Evolutionary conservation across 2,329 filamentous ascomycete genomes (phyloP), one percentile per base, ranked within the genome.

Genomic region (Diaporthe longicolla): DNA sequence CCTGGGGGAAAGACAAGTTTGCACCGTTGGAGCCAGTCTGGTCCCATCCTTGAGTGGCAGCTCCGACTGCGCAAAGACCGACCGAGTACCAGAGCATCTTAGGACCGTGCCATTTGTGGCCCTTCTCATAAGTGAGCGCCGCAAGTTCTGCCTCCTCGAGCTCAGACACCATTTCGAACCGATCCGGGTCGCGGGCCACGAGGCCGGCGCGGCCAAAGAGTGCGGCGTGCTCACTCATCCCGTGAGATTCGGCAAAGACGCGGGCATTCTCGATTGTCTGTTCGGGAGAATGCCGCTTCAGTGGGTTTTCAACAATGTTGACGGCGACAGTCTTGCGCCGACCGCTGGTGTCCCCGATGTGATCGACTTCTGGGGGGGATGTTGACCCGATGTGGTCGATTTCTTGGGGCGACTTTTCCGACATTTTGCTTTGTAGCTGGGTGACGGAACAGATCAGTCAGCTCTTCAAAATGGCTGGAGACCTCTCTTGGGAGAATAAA

Each of bases 171-270:
- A 87, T 84, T 73, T 94, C 92, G 80, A 85, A 93, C 40, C 87
- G 85, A 11, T 84, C 84, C 0, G 93, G 93, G 77, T 92, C 90
- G 80, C 94, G 93, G 3, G 94, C 94, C 24, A 95, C 89, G 15
- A 96, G 86, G 4, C 93, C 94, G 45, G 93, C 94, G 78, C 92
- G 92, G 69, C 89, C 86, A 69, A 95, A 86, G 21, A 93, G 79
- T 4, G 85, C 83, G 4, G 90, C 82, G 76, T 92, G 87, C 71
- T 92, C 89, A 2, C 84, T 82, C 35, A 95, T 85, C 32, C 87
- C 87, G 77, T 92, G 89, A 55, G 87, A 83, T 19, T 85, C 83
- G 52, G 91, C 92, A 78, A 93, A 94, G n/a, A 85, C 84, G 69
- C 90, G 86, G 43, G 91, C 91, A 69, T 91, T 84, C 50, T 80